Conservation (phyloP, 208 protist genomes). For the Trypanosoma lewisi region DNA sequence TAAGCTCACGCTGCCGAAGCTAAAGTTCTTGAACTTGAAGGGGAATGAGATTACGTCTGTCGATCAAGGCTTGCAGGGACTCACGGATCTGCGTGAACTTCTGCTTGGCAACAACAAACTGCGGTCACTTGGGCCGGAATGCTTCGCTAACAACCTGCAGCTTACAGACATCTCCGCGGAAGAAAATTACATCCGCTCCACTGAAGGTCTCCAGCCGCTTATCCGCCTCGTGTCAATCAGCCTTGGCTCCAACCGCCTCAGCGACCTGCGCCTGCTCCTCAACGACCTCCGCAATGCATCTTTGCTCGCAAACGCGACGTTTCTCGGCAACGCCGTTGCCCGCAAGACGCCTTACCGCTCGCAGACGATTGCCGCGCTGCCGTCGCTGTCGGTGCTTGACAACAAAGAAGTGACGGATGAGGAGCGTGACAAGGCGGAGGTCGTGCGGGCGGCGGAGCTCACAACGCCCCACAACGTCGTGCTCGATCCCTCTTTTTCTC, state of each 20-base stretch:
- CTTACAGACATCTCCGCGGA: conserved; percentile 65
- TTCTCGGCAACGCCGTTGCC: conserved; percentile 72
- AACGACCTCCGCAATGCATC: conserved; percentile 35
- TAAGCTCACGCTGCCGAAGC: conserved; percentile 45
- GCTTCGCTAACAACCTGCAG: conserved; percentile 51
- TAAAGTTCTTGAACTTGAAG: conserved; percentile 87
- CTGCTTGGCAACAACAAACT: conserved; percentile 92
- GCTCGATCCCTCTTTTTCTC: conserved; percentile 48
- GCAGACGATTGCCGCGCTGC: conserved; percentile 40
- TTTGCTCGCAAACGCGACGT: conserved; percentile 33
- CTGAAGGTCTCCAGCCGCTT: conserved; percentile 57
- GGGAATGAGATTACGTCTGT: conserved; percentile 84
- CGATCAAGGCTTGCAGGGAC: conserved; percentile 65
- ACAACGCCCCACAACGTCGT: conserved; percentile 66
- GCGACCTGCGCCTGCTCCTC: conserved; percentile 49
- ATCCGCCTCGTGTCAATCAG: conserved; percentile 41
- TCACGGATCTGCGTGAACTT: conserved; percentile 85
- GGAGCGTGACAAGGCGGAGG: conserved; percentile 71
- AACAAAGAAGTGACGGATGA: conserved; percentile 54
- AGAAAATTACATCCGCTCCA: conserved; percentile 73
- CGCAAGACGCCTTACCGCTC: conserved; percentile 80
- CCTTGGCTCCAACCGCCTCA: conserved; percentile 73
- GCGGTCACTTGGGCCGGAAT: conserved; percentile 45
- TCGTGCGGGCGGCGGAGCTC: conserved; percentile 37
- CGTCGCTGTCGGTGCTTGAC: conserved; percentile 53